Conservation (phyloP, 1,284 basidiomycete genomes). For the Cryptococcus hybrid region DNA sequence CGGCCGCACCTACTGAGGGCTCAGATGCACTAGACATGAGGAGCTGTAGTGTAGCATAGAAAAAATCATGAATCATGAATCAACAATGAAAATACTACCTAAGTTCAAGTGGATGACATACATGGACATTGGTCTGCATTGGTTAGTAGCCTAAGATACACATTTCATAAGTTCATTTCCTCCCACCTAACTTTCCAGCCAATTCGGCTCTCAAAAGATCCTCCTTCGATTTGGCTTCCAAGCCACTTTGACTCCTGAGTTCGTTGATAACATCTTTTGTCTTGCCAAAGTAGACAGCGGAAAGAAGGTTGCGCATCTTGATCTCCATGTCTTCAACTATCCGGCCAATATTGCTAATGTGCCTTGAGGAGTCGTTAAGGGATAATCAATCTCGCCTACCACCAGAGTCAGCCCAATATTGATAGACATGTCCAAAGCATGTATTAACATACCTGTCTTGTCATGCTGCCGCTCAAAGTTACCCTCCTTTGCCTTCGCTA, state of each 20-base stretch:
- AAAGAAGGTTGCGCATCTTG: slow-evolving; percentile 94
- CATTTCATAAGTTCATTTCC: slow-evolving; percentile 9
- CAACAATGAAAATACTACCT: neutral
- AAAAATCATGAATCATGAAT: neutral
- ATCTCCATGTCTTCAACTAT: slow-evolving; percentile 99
- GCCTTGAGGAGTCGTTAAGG: slow-evolving; percentile 74
- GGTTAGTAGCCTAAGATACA: neutral
- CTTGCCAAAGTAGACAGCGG: slow-evolving; percentile 98
- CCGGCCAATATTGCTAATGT: slow-evolving; percentile 87
- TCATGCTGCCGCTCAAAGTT: slow-evolving; percentile 91
- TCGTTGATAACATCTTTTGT: slow-evolving; percentile 93
- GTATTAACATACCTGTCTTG: slow-evolving; percentile 68
- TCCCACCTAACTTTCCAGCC: slow-evolving; percentile 59
- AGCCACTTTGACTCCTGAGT: slow-evolving; percentile 78
- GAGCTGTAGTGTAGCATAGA: neutral
- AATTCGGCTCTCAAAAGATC: slow-evolving; percentile 89
- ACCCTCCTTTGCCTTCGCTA: slow-evolving; percentile 66
- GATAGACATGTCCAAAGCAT: too few relatives aligned
- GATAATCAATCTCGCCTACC: slow-evolving; percentile 79
- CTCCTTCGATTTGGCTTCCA: slow-evolving; percentile 78
- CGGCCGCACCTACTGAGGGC: neutral
- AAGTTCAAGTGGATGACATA: neutral
- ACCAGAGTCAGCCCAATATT: too few relatives aligned
- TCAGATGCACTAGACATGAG: slow-evolving; percentile 2
- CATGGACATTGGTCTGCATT: too few relatives aligned